Evolutionary conservation across 1,139 yeast species (phyloP).

Genomic region (Blastobotrys elegans): DNA sequence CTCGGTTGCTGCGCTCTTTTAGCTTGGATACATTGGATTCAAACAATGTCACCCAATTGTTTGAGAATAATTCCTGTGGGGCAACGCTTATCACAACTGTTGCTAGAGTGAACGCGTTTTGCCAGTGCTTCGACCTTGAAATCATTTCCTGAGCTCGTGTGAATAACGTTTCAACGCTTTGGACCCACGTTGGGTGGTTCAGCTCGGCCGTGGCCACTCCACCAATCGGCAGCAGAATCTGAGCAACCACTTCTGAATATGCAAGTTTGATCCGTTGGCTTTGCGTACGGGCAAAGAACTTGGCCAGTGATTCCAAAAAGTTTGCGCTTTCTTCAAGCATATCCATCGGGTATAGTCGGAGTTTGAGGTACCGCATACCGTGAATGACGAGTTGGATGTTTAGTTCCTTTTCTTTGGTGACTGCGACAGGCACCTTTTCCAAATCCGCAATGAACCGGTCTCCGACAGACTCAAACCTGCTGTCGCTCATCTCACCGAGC

Average conservation of each 20-base stretch:
- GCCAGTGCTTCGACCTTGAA: conserved; percentile 60
- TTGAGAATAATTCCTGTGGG: conserved; percentile 68
- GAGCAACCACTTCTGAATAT: conserved; percentile 78
- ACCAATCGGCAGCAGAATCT: conserved; percentile 74
- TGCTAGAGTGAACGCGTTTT: conserved; percentile 61
- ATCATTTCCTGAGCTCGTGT: conserved; percentile 45
- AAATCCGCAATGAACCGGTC: conserved; percentile 91
- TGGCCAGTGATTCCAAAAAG: conserved; percentile 76
- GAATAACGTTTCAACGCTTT: conserved; percentile 63
- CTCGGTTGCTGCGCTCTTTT: conserved; percentile 43
- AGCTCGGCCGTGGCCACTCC: conserved; percentile 88
- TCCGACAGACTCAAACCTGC: conserved; percentile 78
- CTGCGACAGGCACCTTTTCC: conserved; percentile 61
- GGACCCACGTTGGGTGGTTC: conserved; percentile 93
- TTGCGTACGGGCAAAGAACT: conserved; percentile 66
- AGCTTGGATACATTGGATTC: conserved; percentile 43
- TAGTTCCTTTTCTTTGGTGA: conserved; percentile 61
- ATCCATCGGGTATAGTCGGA: conserved; percentile 80
- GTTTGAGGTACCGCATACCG: conserved; percentile 81
- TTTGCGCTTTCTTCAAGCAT: conserved; percentile 90
- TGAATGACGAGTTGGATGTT: conserved; percentile 69
- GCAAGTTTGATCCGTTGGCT: conserved; percentile 60
- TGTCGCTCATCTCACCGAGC: conserved; percentile 84
- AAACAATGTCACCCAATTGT: conserved; percentile 67
- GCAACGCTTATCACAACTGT: conserved; percentile 77